Evolutionary conservation across 2,329 filamentous ascomycete genomes (phyloP), one percentile per base, ranked within the genome.

Genomic region (Colletotrichum sp.): DNA sequence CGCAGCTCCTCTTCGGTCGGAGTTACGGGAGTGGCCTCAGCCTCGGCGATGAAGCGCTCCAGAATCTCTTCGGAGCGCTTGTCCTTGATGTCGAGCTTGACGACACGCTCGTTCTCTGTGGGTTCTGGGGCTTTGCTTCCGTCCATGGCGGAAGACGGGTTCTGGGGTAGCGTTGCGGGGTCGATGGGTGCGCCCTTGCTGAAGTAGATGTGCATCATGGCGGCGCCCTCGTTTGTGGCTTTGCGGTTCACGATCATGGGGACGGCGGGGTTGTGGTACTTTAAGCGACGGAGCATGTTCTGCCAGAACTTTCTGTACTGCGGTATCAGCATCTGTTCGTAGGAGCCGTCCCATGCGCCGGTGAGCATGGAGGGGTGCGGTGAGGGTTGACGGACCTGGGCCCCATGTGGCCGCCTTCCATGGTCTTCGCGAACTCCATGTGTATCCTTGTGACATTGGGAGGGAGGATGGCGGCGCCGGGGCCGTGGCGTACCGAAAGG

Each of bases 201-300:
- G 79, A 93, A 90, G 85, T 93, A 93, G 80, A 96, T 87, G 76
- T 91, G 92, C 85, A 96, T 88, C 63, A 87, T 88, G 16, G 94
- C 91, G 8, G 90, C 87, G 26, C 87, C 87, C 6, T 87, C 83
- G 79, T 92, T 88, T 60, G 93, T 86, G 48, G 83, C 80, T 78
- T 91, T 93, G 75, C 94, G 94, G 84, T 94, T 93, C 80, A 98
- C 92, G 75, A 94, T 93, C 90, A 99, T 98, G 59, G 94, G 92
- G 61, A 98, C 85, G 15, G 92, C 87, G 1, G 97, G 97, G 84
- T 99, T 99, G 89, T 98, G 94, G 87, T 93, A 99, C 89, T 99
- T 98, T 79, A 99, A 89, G 73, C 95, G 92, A 26, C 95, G 95
- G 64, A 99, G 92, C 83, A 93, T 94, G 76, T 93, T 88, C 78